Evolutionary conservation across 1,284 basidiomycete genomes (phyloP), one percentile per base, ranked within the genome.

Genomic region (Rhizopogon parksii): DNA sequence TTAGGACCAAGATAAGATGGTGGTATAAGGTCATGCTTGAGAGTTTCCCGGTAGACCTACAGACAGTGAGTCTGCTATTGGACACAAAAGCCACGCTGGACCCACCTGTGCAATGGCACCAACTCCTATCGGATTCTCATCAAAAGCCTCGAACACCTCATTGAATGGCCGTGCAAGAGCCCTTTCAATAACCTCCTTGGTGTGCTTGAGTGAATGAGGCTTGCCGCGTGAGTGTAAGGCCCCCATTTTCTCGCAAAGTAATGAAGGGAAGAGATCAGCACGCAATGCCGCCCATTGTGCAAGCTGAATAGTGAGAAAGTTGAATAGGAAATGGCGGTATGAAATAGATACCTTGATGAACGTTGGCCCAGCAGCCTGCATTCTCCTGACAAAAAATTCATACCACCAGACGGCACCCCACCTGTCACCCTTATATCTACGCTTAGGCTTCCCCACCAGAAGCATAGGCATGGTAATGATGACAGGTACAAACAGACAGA

Each of bases 201-300:
- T 99, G 67, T 98, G 86, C 17, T 66, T 61, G 55, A 98, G 71
- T 1, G 85, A 74, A 70, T 99, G 96, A 0, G 91, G 85, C 56
- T 82, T 86, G 52, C 88, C 93, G 58, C 82, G 88, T 2, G 95
- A 97, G 65, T 99, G 96, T 12, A 98, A 74, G 50, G 84, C 81
- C 43, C 91, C 91, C 60, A 99, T 77, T 55, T 81, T 79, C 52
- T 89, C 79, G 68, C 96, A 99, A 4, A 99, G 80, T n/a, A 82
- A 70, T n/a, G 85, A 77, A 1, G 96, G 92, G 71, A 99, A 99
- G 4, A 99, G 74, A 67, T 99, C 96, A 42, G 88, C 87, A 49
- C 96, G 81, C 25, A 94, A 95, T 4, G 90, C 96, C 1, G 96
- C 96, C 96, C 96, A 99, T 78, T 99, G 96, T 1, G 92, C 91